phyloP scores from a whole-genome alignment of 2,329 filamentous ascomycete species.

The Neofusicoccum cordaticola region DNA sequence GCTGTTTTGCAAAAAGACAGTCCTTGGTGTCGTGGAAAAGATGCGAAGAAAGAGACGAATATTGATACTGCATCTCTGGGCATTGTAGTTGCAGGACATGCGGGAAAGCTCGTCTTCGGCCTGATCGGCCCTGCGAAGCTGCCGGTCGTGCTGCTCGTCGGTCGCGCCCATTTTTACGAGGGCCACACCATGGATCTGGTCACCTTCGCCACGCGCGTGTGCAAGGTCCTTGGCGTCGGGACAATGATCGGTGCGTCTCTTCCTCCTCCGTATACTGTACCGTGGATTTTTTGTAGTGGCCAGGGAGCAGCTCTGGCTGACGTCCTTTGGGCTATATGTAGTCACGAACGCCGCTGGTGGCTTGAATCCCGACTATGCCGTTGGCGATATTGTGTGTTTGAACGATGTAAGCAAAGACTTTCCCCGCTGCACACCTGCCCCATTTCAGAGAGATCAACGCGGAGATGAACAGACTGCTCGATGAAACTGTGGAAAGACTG shows the following conservation, averaged over 20 bases:
- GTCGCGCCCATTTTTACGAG: conserved; percentile 66
- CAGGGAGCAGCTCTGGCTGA: conserved; percentile 21
- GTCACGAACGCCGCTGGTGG: conserved; percentile 68
- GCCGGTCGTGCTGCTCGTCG: conserved; percentile 62
- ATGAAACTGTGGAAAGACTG: neutral
- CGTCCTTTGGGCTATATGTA: conserved; percentile 25
- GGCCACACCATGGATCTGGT: conserved; percentile 62
- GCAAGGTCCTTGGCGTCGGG: conserved; percentile 60
- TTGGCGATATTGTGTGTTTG: conserved; percentile 64
- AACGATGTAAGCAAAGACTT: conserved; percentile 53
- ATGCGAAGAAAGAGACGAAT: neutral
- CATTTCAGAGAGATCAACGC: neutral
- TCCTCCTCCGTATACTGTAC: neutral
- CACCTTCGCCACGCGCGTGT: conserved; percentile 63
- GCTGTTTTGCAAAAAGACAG: neutral
- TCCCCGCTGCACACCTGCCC: neutral
- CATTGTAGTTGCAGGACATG: conserved; percentile 55
- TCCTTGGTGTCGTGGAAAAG: neutral
- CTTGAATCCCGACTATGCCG: conserved; percentile 60
- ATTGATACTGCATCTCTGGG: conserved; percentile 23
- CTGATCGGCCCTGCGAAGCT: conserved; percentile 52
- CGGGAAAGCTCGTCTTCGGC: conserved; percentile 64
- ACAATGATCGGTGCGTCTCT: conserved; percentile 52
- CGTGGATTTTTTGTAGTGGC: neutral
- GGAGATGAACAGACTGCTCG: neutral